A percentile compares a stretch with the other conserved stretches of the same genome.
These are phyloP conservation scores for Zymoseptoria passerinii DNA, from an alignment of 2,329 filamentous ascomycete species.

Conservation along the genomic window DNA sequence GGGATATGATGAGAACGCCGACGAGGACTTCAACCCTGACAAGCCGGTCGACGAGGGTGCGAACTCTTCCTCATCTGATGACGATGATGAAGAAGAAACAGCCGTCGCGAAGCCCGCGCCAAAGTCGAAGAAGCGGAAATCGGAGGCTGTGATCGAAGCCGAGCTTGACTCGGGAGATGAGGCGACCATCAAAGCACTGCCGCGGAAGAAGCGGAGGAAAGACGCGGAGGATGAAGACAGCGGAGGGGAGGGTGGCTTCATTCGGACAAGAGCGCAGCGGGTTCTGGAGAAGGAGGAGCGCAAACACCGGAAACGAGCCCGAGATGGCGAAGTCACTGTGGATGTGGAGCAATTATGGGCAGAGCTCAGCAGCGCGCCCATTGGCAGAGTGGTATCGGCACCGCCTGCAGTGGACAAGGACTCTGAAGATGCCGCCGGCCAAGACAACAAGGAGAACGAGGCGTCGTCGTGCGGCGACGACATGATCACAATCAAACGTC, in stretches of 20 bases:
- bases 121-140: conserved; percentile 34
- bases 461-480: conserved; percentile 30
- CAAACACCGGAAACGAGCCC: conserved; percentile 37
- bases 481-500: conserved; percentile 48
- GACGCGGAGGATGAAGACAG: conserved; percentile 26
- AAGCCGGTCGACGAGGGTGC: conserved; percentile 25
- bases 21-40: conserved; percentile 38
- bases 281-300: conserved; percentile 42
- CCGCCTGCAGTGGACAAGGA: conserved; percentile 9
- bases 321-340: conserved; percentile 42
- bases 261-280: conserved; percentile 48
- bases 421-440: conserved; percentile 15
- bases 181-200: conserved; percentile 44
- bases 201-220: conserved; percentile 33
- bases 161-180: conserved; percentile 49
- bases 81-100: conserved; percentile 27
- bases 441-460: conserved; percentile 19
- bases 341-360: conserved; percentile 50
- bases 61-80: conserved; percentile 29
- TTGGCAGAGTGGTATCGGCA: conserved; percentile 20
- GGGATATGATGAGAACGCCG: conserved; percentile 36
- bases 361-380: conserved; percentile 38
- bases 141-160: conserved; percentile 23
- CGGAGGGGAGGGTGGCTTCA: conserved; percentile 43
- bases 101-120: conserved; percentile 21